These are phyloP conservation scores for Podospora conica DNA, from an alignment of 495 filamentous ascomycete genomes.

Conservation along the genomic window DNA sequence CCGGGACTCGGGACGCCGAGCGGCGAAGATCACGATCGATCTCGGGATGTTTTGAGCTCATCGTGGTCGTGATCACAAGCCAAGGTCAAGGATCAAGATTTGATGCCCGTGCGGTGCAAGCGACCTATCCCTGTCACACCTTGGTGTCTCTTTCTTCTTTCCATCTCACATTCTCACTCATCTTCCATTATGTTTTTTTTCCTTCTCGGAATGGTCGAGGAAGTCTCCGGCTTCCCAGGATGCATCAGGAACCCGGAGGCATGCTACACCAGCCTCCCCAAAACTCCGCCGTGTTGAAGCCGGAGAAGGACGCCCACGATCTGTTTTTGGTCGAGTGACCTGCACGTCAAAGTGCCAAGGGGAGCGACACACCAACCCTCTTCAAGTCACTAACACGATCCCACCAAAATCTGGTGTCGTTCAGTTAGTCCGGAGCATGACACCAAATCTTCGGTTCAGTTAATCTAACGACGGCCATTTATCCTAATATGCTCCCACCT, in stretches of 20 bases:
- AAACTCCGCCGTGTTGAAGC: not conserved
- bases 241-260: not conserved
- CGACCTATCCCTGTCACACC: not conserved
- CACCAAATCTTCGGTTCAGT: not conserved
- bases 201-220: not conserved
- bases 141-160: not conserved
- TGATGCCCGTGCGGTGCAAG: not conserved
- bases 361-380: not conserved
- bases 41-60: not conserved
- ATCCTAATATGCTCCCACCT: conserved; percentile 22
- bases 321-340: not conserved
- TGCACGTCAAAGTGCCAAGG: not conserved
- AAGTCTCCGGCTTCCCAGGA: not conserved
- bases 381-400: conserved; percentile 1
- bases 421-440: not conserved
- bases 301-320: not conserved
- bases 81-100: not conserved
- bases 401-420: not conserved
- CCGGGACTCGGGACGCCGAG: not conserved
- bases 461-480: conserved; percentile 17
- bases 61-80: not conserved
- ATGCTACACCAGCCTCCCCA: not conserved
- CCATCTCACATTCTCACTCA: too few species aligned
- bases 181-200: not conserved
- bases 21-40: not conserved